phyloP scores from a whole-genome alignment of 2,329 filamentous ascomycete species.

The Epicoccum nigrum region DNA sequence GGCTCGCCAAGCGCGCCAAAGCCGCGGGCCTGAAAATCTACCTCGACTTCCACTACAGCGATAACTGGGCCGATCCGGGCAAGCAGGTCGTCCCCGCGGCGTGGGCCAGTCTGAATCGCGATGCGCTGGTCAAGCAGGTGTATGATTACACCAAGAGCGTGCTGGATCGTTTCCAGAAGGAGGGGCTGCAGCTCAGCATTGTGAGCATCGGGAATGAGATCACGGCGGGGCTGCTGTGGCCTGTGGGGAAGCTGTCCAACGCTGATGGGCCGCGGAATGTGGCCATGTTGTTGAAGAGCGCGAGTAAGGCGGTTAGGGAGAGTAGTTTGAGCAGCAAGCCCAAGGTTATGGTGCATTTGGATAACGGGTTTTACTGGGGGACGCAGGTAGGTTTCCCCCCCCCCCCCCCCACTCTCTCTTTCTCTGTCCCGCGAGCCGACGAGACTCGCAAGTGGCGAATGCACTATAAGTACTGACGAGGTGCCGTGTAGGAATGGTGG shows the following conservation, averaged over 20 bases:
- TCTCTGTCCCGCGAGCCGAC: too few relatives aligned
- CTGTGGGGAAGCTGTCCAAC: slow-evolving; percentile 62
- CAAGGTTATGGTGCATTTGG: slow-evolving; percentile 75
- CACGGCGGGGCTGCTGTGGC: slow-evolving; percentile 69
- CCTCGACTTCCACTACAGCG: slow-evolving; percentile 70
- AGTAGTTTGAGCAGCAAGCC: slow-evolving; percentile 63
- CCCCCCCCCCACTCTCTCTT: neutral
- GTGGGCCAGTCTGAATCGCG: slow-evolving; percentile 65
- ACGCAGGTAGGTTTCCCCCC: slow-evolving; percentile 36
- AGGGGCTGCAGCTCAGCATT: slow-evolving; percentile 63
- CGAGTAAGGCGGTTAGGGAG: slow-evolving; percentile 68
- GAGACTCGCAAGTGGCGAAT: too few relatives aligned
- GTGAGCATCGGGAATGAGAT: slow-evolving; percentile 79
- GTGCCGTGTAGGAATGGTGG: slow-evolving; percentile 70
- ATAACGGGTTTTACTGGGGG: slow-evolving; percentile 76
- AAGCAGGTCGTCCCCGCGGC: slow-evolving; percentile 67
- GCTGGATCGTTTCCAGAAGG: slow-evolving; percentile 64
- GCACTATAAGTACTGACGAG: too few relatives aligned
- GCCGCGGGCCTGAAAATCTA: slow-evolving; percentile 66
- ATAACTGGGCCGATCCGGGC: slow-evolving; percentile 73
- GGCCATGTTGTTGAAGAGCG: slow-evolving; percentile 68
- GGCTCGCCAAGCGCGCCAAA: slow-evolving; percentile 69
- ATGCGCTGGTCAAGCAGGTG: slow-evolving; percentile 64
- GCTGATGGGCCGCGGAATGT: slow-evolving; percentile 61
- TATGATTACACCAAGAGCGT: slow-evolving; percentile 73